phyloP scores from a whole-genome alignment of 129 eudicot species.

The Helianthus annuus region DNA sequence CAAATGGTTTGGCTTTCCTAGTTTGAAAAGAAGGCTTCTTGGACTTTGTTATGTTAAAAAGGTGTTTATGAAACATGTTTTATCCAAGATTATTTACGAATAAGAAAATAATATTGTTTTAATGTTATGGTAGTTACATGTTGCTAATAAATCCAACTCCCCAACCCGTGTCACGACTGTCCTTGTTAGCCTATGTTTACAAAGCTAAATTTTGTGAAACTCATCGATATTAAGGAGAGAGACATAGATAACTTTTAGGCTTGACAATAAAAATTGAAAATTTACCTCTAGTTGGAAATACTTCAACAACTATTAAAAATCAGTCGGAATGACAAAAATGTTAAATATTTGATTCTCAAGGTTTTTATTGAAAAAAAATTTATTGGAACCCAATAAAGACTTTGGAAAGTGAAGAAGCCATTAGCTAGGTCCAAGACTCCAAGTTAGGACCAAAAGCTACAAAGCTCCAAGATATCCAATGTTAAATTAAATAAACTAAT shows the following conservation, averaged over 20 bases:
- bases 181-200: neutral
- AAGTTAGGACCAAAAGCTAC: constrained; percentile 5
- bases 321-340: neutral
- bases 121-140: neutral
- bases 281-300: neutral
- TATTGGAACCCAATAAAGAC: neutral
- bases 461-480: neutral
- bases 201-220: too few relatives aligned
- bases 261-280: neutral
- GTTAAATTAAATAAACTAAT: neutral
- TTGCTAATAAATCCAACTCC: neutral
- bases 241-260: neutral
- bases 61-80: neutral
- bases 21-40: neutral
- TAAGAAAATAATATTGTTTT: neutral
- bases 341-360: neutral
- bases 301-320: neutral
- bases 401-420: neutral
- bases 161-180: neutral
- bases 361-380: neutral
- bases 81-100: neutral
- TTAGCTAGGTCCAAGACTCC: neutral
- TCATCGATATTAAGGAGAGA: too few relatives aligned
- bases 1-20: neutral
- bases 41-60: neutral